Percentiles rank a stretch among this genome's conserved stretches.
Conservation (phyloP, 345 rosid genomes). For the Syzygium jambos region DNA sequence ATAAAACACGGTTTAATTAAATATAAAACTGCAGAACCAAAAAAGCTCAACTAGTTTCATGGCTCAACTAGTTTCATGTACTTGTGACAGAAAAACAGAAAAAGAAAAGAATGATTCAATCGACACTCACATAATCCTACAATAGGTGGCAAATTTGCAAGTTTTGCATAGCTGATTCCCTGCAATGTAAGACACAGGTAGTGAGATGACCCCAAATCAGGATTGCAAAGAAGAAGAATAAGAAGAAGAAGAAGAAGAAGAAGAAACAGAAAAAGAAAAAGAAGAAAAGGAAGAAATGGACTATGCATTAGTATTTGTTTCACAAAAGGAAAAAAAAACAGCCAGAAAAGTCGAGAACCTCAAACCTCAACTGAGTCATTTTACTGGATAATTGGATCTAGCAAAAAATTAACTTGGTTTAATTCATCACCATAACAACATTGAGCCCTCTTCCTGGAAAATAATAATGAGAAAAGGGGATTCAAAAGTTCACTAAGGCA, state of each 20-base stretch:
- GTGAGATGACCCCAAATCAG: not conserved
- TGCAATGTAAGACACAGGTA: constrained; percentile 19
- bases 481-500: not conserved
- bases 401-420: not conserved
- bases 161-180: constrained; percentile 99
- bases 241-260: not conserved
- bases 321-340: not conserved
- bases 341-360: not conserved
- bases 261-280: not conserved
- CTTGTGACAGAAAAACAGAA: not conserved
- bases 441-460: not conserved
- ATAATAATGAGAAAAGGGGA: not conserved
- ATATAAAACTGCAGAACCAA: not conserved
- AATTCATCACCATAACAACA: not conserved
- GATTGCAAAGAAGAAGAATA: not conserved
- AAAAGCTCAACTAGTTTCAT: not conserved
- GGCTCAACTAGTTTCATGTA: not conserved
- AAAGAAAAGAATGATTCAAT: not conserved
- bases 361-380: not conserved
- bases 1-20: not conserved
- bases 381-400: not conserved
- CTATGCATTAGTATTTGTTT: not conserved
- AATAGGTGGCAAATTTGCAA: constrained; percentile 91
- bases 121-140: constrained; percentile 72
- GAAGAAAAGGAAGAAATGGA: not conserved